Evolutionary conservation across 1,139 yeast species (phyloP), one percentile per base, ranked within the genome.

Genomic region (Suhomyces wounanorum): DNA sequence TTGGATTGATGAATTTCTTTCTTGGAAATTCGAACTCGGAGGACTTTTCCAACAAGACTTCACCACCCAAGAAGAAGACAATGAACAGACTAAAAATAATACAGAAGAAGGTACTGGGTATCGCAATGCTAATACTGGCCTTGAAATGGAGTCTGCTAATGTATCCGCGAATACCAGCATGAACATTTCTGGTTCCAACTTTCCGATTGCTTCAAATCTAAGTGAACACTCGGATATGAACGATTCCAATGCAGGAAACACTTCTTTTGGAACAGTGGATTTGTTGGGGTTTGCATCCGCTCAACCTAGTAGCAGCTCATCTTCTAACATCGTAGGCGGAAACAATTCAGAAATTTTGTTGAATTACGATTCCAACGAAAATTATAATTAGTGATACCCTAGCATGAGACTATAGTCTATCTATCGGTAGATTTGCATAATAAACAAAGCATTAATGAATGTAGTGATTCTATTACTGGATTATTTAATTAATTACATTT

Each of bases 1-100:
- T 63, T 88, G 95, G 92, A 73, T 85, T 8, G 89, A 85, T 61
- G 94, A 87, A 61, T 87, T 83, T 78, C 70, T 85, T 57, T 78
- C 79, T 1, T 85, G 90, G 85, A 70, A 79, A 49, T 85, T 87
- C 21, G 92, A 87, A 60, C 67, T 85, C 46, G 88, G 90, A 8
- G 89, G 90, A 0, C 84, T 83, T 58, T 66, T 83, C 38, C 64
- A 66, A 35, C 68, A 66, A n/a, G 78, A 73, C 26, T 63, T 71
- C 41, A 55, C 31, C 11, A 11, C 28, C 2, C 40, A 16, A 5
- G 18, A 26, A 14, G 30, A 36, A 30, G 39, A 31, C n/a, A 25
- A 18, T 13, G 26, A 14, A 30, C 30, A 9, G n/a, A n/a, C 37
- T 5, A 42, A 30, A 28, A 14, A 1, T 10, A 25, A 43, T 17